Percentiles rank a stretch among this genome's conserved stretches.
Conservation (phyloP, 768 basidiomycete genomes). For the Suillus decipiens region DNA sequence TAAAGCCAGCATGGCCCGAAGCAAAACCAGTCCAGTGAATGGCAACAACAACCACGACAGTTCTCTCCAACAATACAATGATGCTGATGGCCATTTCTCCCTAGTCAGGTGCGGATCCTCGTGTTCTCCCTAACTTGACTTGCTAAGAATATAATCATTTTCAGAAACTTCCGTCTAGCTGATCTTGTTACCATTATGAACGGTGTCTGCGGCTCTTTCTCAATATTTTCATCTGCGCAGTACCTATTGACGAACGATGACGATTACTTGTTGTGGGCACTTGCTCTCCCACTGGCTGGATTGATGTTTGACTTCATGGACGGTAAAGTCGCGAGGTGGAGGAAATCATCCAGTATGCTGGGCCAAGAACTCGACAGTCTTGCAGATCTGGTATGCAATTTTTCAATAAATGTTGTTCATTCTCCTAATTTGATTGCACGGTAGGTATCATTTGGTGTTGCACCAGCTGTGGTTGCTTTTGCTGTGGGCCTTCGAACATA, state of each 20-base stretch:
- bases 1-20: conserved; percentile 24
- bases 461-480: conserved; percentile 92
- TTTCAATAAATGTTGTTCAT: conserved; percentile 9
- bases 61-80: conserved; percentile 76
- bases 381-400: conserved; percentile 79
- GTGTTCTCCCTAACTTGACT: conserved; percentile 5
- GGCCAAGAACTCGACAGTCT: conserved; percentile 98
- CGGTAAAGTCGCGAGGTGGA: conserved; percentile 97
- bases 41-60: conserved; percentile 15
- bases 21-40: conserved; percentile 32
- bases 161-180: conserved; percentile 94
- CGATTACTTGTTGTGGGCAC: conserved; percentile 83
- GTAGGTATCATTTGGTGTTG: conserved; percentile 97
- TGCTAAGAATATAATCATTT: conserved; percentile 19
- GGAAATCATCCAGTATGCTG: conserved; percentile 91
- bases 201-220: conserved; percentile 96
- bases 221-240: conserved; percentile 89
- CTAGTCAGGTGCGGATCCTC: conserved; percentile 74
- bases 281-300: conserved; percentile 85
- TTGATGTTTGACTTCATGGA: conserved; percentile 98
- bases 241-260: conserved; percentile 83
- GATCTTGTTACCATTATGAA: conserved; percentile 99
- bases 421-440: conserved; percentile 9
- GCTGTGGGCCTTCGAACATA: conserved; percentile 88
- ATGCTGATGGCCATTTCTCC: conserved; percentile 95